phyloP scores from a whole-genome alignment of 1,139 yeast genomes.

The Yamadazyma blattariae region DNA sequence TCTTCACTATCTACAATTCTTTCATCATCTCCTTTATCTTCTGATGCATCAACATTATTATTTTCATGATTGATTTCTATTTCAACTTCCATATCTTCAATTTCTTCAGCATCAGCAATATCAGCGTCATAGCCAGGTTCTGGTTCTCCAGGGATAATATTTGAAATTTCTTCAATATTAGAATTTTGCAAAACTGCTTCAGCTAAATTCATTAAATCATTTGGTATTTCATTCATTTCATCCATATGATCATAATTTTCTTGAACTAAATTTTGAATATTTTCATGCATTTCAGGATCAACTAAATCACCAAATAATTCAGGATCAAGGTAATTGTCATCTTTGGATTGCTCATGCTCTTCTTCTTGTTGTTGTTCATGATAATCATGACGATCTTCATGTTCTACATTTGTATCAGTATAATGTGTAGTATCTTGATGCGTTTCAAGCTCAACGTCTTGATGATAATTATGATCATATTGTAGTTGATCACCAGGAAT shows the following conservation, averaged over 20 bases:
- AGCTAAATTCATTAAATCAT: conserved; percentile 5
- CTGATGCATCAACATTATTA: not conserved
- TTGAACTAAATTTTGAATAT: conserved; percentile 10
- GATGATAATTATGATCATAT: not conserved
- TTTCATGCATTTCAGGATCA: conserved; percentile 9
- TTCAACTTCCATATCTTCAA: not conserved
- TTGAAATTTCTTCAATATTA: not conserved
- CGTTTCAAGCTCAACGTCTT: conserved; percentile 9
- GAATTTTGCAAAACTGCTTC: conserved; percentile 2
- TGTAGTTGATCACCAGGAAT: not conserved
- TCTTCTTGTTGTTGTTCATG: not conserved
- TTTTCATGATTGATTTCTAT: not conserved
- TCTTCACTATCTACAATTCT: conserved; percentile 2
- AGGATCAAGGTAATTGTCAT: conserved; percentile 1
- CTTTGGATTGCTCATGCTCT: not conserved
- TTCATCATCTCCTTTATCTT: not conserved
- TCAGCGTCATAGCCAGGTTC: not conserved
- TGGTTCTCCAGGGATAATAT: not conserved
- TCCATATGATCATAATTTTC: conserved; percentile 2
- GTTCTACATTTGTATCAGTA: not conserved
- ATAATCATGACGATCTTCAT: not conserved
- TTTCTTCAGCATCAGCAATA: not conserved
- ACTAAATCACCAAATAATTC: conserved; percentile 1
- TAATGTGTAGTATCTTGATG: conserved; percentile 2
- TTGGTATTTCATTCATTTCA: not conserved